Base-by-base conservation (phyloP, 768 basidiomycete genomes). In the Ramaria sp. region DNA sequence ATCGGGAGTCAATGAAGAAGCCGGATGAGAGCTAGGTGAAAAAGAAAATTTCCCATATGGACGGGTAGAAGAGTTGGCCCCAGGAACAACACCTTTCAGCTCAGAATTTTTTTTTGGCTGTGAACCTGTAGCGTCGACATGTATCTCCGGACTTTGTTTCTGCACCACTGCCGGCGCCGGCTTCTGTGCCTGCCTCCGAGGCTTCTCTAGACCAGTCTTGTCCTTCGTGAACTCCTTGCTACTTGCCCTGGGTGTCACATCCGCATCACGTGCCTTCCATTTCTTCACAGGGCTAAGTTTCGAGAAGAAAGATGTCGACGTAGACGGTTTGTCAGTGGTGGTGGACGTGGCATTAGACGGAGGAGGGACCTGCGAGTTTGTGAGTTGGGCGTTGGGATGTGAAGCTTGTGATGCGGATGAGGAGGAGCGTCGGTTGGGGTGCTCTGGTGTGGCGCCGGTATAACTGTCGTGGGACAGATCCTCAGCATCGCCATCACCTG, bases 401-500 rank as follows among this genome's bases (percentile, higher is more conserved):
- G 25, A 47, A 47, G 45, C 6, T n/a, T 16, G 39, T 10, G 28
- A 34, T 24, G 28, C 6, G 25, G 37, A 28, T 24, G 37, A 27
- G 2, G 39, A 25, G 2, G 27, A 24, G 15, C 18, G 38, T 9
- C n/a, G 27, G 18, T 24, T 10, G 4, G 20, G 13, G 2, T 15
- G n/a, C 20, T 52, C 51, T 9, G 41, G 4, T 22, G 38, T 25
- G 18, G 39, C 25, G 24, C 38, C n/a, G 10, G n/a, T 0, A 36
- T 34, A 52, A 16, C 4, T 52, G 38, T 27, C 60, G 13, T 36
- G 34, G 20, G 51, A 39, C 25, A 20, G 9, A 30, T 54, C 52
- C 42, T 44, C 52, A 45, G 28, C 42, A 18, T 44, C 52, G 18
- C 52, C 43, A 16, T 45, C 52, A 8, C 25, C 42, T 6, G 52